Conservation (phyloP, 768 basidiomycete genomes). For the Chlorophyllum brunneum region DNA sequence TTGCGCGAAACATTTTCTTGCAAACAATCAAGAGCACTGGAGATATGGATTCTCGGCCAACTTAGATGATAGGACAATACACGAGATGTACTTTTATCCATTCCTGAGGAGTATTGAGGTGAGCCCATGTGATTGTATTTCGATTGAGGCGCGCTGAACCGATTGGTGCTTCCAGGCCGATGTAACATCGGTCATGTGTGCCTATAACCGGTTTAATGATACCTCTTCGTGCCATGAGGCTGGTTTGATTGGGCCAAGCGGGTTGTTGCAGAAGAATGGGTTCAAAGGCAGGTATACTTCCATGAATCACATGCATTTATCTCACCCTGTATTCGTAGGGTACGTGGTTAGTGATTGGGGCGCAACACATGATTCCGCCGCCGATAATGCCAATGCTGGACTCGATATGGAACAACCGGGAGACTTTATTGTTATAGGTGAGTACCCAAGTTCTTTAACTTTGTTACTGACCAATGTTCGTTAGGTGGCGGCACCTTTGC, state of each 20-base stretch:
- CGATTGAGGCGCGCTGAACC: background rate
- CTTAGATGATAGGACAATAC: conserved; percentile 54
- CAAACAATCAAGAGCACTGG: conserved; percentile 51
- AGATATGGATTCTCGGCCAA: conserved; percentile 42
- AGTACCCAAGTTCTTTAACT: background rate
- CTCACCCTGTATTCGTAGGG: conserved; percentile 20
- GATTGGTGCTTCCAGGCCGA: conserved; percentile 32
- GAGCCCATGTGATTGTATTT: background rate
- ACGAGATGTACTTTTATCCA: conserved; percentile 50
- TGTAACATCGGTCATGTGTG: conserved; percentile 49
- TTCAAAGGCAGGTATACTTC: conserved; percentile 34
- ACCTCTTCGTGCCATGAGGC: conserved; percentile 66
- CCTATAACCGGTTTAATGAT: conserved; percentile 51
- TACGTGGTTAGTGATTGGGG: conserved; percentile 54
- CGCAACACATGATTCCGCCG: conserved; percentile 43
- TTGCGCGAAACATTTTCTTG: conserved; percentile 49
- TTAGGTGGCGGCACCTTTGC: conserved; percentile 36
- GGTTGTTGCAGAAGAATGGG: conserved; percentile 34
- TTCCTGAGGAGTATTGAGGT: conserved; percentile 49
- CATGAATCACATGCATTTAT: background rate
- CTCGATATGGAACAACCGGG: conserved; percentile 52
- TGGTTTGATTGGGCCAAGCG: conserved; percentile 39
- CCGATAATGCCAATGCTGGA: conserved; percentile 43
- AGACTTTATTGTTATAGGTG: conserved; percentile 43
- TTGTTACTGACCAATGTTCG: background rate